Base-by-base conservation (phyloP, 208 protist species). In the Lotmaria passim region DNA sequence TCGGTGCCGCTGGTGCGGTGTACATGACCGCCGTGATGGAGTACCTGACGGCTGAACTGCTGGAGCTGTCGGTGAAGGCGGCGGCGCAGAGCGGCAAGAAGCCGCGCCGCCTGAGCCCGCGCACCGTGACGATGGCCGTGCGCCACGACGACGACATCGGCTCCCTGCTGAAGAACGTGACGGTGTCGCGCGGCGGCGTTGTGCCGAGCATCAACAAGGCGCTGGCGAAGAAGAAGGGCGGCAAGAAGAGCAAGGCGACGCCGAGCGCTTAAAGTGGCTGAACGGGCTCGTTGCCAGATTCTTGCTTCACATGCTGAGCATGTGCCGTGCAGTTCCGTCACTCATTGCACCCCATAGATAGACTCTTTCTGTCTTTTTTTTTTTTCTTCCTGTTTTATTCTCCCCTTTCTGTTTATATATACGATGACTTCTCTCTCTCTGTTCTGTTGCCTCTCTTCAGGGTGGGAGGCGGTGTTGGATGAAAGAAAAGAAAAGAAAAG, bases 1-100 rank as follows among this genome's bases (percentile, higher is more conserved):
- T 99, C 63, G 98, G 98, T 89, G 93, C 96, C 38, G 98, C 96
- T 58, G 98, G 98, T 48, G 98, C 99, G 52, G 97, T 99, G 44
- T 99, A 99, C 92, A 83, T 99, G 59, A 93, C 98, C 5, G 98
- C 99, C 39, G 98, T 99, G 57, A 78, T 99, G 31, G 99, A 99
- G 90, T 99, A 99, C 89, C 73, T 94, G 83, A 91, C 85, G 19
- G 85, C 89, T 34, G 89, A 94, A 79, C 78, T 93, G 55, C 85
- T 93, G 66, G 88, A 93, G 82, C 85, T 93, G 33, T 90, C 87
- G 50, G 82, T 89, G 78, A 93, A 93, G 84, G 81, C 82, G n/a
- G 83, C 87, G 34, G 73, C 68, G 68, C 81, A 90, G 82, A 77
- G 74, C 74, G 43, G 66, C 47, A 90, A 89, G 82, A 88, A 88